Base-by-base conservation (phyloP, 148 eudicot species). In the Fagopyrum homotropicum region DNA sequence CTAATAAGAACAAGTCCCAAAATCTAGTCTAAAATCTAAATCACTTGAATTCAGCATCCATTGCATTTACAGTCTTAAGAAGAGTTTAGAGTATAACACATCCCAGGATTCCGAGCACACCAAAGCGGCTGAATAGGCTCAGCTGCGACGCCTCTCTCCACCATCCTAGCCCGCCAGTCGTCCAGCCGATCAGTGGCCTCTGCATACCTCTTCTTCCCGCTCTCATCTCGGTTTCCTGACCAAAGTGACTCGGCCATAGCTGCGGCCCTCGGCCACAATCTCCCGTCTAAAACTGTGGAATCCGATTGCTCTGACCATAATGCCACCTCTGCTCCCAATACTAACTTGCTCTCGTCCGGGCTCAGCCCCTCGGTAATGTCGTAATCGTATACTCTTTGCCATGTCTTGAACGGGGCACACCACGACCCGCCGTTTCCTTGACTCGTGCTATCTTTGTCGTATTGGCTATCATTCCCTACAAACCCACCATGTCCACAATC, bases 271-370 rank as follows among this genome's bases (percentile, higher is more conserved):
- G 98, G 98, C 98, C 98, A 92, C 48, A 92, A 19, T 59, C 84
- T 83, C 0, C 88, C 74, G 74, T 95, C 98, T 71, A 95, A 72
- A 6, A 95, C 97, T 4, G 84, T 86, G 11, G 89, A 63, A 50
- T 92, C 98, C 7, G 98, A 90, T 78, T 95, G 97, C 79, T 95
- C 98, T 0, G 97, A 90, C 98, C 97, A 95, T 72, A 93, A 73
- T 8, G 97, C 93, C 75, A 88, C 97, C 86, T 95, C 96, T 8
- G 97, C 98, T 0, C 98, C 98, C 77, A 92, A 8, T 8, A 95
- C 98, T 79, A 95, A 60, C 72, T 72, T 81, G 12, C 88, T 79
- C 82, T 95, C 96, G 57, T 75, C 77, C 72, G 72, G 76, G 5
- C 69, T 90, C 80, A 95, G 69, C 19, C 92, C 89, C 15, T 85